Conservation (phyloP, 768 basidiomycete species). For the Suillus decipiens region DNA sequence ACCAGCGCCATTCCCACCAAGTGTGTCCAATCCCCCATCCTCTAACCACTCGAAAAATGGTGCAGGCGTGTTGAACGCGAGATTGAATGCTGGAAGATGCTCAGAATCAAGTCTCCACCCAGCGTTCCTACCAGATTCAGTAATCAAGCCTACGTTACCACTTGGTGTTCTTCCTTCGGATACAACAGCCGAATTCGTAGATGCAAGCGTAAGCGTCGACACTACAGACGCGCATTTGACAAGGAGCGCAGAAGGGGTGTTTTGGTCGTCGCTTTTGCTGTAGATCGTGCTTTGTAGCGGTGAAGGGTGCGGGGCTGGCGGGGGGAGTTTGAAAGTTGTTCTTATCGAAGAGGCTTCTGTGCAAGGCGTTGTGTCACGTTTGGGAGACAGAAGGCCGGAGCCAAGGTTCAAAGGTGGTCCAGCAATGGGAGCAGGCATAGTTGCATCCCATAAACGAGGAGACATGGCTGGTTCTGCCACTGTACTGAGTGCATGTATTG, state of each 20-base stretch:
- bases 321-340: background rate
- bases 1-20: constrained; percentile 24
- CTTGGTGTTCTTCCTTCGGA: background rate
- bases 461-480: background rate
- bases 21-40: constrained; percentile 42
- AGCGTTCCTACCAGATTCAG: background rate
- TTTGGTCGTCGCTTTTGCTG: background rate
- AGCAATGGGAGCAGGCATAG: constrained; percentile 1
- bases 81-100: constrained; percentile 59
- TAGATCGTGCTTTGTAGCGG: background rate
- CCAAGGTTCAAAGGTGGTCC: background rate
- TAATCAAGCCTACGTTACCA: background rate
- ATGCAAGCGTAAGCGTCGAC: background rate
- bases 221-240: background rate
- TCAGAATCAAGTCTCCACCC: constrained; percentile 12
- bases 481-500: background rate
- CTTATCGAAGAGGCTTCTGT: background rate
- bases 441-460: constrained; percentile 1
- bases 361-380: background rate
- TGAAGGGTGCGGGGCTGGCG: background rate
- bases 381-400: background rate
- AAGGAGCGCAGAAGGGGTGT: background rate
- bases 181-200: background rate
- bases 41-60: constrained; percentile 79
- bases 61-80: constrained; percentile 58